Evolutionary conservation across 2,329 filamentous ascomycete genomes (phyloP).

Genomic region (Sclerotinia nivalis): DNA sequence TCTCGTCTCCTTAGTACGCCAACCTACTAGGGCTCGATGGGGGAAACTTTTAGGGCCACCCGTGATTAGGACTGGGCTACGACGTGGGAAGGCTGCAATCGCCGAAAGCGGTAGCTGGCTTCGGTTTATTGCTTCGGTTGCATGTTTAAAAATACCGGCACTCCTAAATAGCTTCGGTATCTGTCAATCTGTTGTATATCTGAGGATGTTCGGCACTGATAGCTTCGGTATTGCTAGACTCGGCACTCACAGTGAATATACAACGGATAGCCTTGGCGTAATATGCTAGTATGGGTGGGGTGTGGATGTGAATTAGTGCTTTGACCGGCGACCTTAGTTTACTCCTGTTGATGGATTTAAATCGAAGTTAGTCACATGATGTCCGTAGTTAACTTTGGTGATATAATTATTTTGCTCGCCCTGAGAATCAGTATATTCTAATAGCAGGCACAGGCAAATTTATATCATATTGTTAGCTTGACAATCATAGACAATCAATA

Average conservation of each 20-base stretch:
- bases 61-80: too few relatives aligned
- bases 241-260: not conserved
- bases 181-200: not conserved
- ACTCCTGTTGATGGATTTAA: too few relatives aligned
- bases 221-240: not conserved
- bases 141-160: too few relatives aligned
- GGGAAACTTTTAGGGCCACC: not conserved
- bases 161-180: not conserved
- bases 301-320: not conserved
- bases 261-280: not conserved
- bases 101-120: not conserved
- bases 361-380: not conserved
- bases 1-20: not conserved
- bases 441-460: too few relatives aligned
- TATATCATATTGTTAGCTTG: not conserved
- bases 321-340: not conserved
- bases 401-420: not conserved
- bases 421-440: not conserved
- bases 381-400: not conserved
- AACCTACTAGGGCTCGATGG: not conserved
- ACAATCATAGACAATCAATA: not conserved
- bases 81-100: not conserved
- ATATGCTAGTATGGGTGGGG: not conserved
- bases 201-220: not conserved
- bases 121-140: not conserved